Evolutionary conservation across 768 basidiomycete species (phyloP).

Genomic region (Suillus brevipes): DNA sequence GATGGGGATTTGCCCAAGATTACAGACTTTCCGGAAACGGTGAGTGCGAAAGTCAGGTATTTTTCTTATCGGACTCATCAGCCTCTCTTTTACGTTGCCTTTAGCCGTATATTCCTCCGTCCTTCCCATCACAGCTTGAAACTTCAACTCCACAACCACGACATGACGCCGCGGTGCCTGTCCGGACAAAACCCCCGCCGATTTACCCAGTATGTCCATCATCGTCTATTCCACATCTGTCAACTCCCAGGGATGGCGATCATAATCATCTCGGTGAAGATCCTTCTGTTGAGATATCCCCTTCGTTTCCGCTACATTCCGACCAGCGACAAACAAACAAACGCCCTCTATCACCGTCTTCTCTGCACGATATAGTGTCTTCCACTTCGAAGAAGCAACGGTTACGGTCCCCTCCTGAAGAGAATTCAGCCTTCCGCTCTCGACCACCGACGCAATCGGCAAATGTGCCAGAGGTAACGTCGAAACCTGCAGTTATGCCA

Average conservation of each 20-base stretch:
- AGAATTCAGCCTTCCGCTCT: slow-evolving; percentile 2
- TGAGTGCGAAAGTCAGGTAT: slow-evolving; percentile 24
- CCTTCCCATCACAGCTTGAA: slow-evolving; percentile 51
- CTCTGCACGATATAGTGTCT: slow-evolving; percentile 24
- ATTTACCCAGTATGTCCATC: slow-evolving; percentile 32
- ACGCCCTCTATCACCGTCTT: slow-evolving; percentile 30
- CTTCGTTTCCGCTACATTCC: slow-evolving; percentile 18
- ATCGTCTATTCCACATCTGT: slow-evolving; percentile 29
- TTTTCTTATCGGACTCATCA: slow-evolving; percentile 16
- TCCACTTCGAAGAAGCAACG: slow-evolving; percentile 23
- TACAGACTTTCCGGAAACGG: slow-evolving; percentile 38
- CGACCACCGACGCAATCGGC: slow-evolving; percentile 4
- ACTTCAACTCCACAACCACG: slow-evolving; percentile 53
- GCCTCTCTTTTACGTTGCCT: slow-evolving; percentile 3
- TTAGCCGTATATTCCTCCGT: slow-evolving; percentile 54
- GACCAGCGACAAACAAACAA: slow-evolving; percentile 24
- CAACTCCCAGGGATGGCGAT: slow-evolving; percentile 20
- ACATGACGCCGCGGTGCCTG: slow-evolving; percentile 14
- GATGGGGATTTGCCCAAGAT: slow-evolving; percentile 26
- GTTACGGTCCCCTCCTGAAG: slow-evolving; percentile 6
- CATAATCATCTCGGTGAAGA: slow-evolving; percentile 10
- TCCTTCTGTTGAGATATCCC: slow-evolving; percentile 13
- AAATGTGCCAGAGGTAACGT: slow-evolving; percentile 20
- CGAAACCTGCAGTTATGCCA: background rate
- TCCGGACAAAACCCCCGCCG: slow-evolving; percentile 44